Evolutionary conservation across 768 basidiomycete species (phyloP).

Genomic region (Brasilioporus rufonigricans): DNA sequence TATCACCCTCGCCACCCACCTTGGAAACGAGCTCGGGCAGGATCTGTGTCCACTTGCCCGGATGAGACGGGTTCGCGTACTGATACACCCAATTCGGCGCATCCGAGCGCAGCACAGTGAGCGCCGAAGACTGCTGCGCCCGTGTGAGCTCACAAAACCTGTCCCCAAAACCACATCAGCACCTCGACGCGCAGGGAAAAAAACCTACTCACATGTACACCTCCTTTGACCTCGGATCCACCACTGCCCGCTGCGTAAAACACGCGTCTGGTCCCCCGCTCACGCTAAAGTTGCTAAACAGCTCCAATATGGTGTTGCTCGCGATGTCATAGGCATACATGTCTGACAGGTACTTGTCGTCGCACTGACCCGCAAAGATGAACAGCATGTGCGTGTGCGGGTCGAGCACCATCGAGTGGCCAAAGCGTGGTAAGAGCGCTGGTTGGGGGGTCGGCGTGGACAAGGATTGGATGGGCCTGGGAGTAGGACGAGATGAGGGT

Average conservation of each 20-base stretch:
- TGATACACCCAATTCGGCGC: conserved; percentile 68
- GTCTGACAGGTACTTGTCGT: conserved; percentile 50
- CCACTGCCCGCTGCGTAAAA: conserved; percentile 72
- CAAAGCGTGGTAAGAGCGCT: conserved; percentile 53
- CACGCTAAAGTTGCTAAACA: no score
- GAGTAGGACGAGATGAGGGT: neutral
- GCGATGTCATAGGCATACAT: conserved; percentile 27
- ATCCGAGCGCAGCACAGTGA: conserved; percentile 40
- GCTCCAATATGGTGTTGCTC: no score
- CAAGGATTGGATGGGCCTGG: conserved; percentile 21
- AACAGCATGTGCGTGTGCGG: conserved; percentile 53
- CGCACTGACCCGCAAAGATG: conserved; percentile 75
- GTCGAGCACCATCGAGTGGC: no score
- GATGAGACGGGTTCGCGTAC: conserved; percentile 46
- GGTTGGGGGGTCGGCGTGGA: conserved; percentile 31
- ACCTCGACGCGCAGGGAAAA: no score
- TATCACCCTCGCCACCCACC: conserved; percentile 4
- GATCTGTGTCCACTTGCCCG: conserved; percentile 69
- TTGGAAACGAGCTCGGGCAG: no score
- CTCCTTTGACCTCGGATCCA: no score
- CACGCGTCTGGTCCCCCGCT: no score
- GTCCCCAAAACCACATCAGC: no score
- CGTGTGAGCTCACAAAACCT: conserved; percentile 57
- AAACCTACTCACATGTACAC: conserved; percentile 54
- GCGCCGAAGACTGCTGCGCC: conserved; percentile 35